phyloP scores from a whole-genome alignment of 192 early-diverging fungal genomes.

The Rhizoclosmatium globosum region DNA sequence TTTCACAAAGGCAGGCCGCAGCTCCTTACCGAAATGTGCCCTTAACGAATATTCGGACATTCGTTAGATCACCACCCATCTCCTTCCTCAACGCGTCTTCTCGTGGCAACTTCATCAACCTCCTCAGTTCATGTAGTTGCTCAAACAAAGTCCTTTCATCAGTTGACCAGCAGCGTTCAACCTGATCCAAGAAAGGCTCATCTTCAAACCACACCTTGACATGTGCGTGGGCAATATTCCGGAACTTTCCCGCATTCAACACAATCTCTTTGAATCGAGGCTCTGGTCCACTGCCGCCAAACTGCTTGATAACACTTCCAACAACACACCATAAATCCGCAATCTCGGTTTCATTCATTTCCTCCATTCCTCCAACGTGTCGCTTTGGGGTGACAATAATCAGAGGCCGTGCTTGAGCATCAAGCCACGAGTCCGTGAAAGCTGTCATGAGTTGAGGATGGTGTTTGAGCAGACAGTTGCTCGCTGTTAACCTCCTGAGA shows the following conservation, averaged over 20 bases:
- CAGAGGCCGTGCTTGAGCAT: slow-evolving; percentile 28
- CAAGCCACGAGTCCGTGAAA: slow-evolving; percentile 16
- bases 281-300: not conserved
- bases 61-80: not conserved
- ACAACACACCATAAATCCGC: slow-evolving; percentile 14
- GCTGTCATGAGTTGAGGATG: not conserved
- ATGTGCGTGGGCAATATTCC: slow-evolving; percentile 40
- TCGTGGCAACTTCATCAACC: slow-evolving; percentile 27
- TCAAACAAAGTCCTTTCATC: not conserved
- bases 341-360: slow-evolving; percentile 12
- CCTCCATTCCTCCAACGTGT: slow-evolving; percentile 24
- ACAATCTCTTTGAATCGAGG: slow-evolving; percentile 25
- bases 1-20: not conserved
- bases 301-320: not conserved
- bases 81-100: not conserved
- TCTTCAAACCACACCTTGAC: slow-evolving; percentile 30
- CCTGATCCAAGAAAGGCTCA: not conserved
- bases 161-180: not conserved
- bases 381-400: slow-evolving; percentile 27
- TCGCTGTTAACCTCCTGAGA: slow-evolving; percentile 4
- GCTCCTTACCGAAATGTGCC: not conserved
- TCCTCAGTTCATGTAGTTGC: slow-evolving; percentile 25
- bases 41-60: not conserved
- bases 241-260: slow-evolving; percentile 27
- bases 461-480: not conserved